These are phyloP conservation scores for Candolleomyces eurysporus DNA, from an alignment of 768 basidiomycete species.

Conservation along the genomic window DNA sequence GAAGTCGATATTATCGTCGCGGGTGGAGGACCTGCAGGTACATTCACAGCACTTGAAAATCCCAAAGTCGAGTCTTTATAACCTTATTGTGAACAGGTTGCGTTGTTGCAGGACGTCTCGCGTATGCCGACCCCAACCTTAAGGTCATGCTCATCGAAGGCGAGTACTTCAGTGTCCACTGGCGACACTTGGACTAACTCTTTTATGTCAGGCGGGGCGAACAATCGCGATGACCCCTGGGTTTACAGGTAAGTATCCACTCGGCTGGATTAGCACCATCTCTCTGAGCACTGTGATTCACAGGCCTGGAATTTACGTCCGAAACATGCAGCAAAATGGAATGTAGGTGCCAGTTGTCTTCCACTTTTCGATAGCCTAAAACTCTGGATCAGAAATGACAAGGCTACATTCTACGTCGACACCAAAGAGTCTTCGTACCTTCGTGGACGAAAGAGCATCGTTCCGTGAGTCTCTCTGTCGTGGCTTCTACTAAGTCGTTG, in stretches of 20 bases:
- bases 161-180: conserved; percentile 14
- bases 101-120: conserved; percentile 67
- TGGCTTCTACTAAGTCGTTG: neutral
- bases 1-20: conserved; percentile 73
- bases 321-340: conserved; percentile 70
- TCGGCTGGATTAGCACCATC: neutral
- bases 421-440: conserved; percentile 54
- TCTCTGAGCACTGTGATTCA: neutral
- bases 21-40: conserved; percentile 68
- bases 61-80: neutral
- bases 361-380: neutral
- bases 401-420: conserved; percentile 71
- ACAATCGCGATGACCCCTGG: conserved; percentile 75
- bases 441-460: conserved; percentile 63
- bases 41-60: neutral
- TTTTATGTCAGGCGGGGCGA: conserved; percentile 51
- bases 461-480: conserved; percentile 46
- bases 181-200: neutral
- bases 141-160: conserved; percentile 79
- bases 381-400: conserved; percentile 52
- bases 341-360: conserved; percentile 41
- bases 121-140: conserved; percentile 67
- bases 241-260: conserved; percentile 51
- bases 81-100: conserved; percentile 38
- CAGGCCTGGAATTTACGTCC: conserved; percentile 66